phyloP scores from a whole-genome alignment of 2,329 filamentous ascomycete species.

The Paecilomyces sp. region DNA sequence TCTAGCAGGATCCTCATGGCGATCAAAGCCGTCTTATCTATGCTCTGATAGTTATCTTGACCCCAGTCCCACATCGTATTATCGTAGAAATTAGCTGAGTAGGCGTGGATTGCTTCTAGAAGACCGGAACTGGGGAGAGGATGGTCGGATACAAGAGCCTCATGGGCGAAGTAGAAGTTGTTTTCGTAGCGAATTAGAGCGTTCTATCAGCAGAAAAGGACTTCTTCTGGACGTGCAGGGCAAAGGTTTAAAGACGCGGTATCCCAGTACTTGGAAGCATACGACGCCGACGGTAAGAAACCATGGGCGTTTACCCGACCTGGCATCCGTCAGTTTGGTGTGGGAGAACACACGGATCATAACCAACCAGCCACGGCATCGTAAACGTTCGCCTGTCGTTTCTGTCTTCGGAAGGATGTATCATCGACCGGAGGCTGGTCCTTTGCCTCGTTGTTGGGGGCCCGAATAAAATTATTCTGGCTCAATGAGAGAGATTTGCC shows the following conservation, averaged over 20 bases:
- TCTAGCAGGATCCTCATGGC: conserved; percentile 55
- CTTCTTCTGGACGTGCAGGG: conserved; percentile 49
- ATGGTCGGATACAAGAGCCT: conserved; percentile 31
- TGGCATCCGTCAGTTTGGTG: conserved; percentile 31
- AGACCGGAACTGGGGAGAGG: conserved; percentile 50
- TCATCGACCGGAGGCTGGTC: conserved; percentile 5
- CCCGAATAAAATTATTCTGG: conserved; percentile 11
- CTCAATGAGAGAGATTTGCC: conserved; percentile 13
- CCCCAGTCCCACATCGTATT: conserved; percentile 24
- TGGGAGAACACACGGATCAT: background rate
- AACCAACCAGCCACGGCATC: conserved; percentile 51
- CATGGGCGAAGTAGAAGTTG: conserved; percentile 50
- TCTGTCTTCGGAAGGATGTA: conserved; percentile 9
- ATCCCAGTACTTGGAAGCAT: conserved; percentile 23
- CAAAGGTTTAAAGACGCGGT: conserved; percentile 27
- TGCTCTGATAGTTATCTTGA: conserved; percentile 40
- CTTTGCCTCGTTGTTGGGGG: conserved; percentile 6
- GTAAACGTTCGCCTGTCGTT: conserved; percentile 44
- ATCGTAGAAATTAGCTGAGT: conserved; percentile 50
- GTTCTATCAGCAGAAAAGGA: conserved; percentile 47
- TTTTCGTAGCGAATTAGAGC: conserved; percentile 45
- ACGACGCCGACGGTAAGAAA: conserved; percentile 17
- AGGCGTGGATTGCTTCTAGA: conserved; percentile 50
- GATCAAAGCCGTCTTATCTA: conserved; percentile 58
- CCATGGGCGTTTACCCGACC: conserved; percentile 30